phyloP scores from a whole-genome alignment of 768 basidiomycete genomes.

The Hypholoma fasciculare region DNA sequence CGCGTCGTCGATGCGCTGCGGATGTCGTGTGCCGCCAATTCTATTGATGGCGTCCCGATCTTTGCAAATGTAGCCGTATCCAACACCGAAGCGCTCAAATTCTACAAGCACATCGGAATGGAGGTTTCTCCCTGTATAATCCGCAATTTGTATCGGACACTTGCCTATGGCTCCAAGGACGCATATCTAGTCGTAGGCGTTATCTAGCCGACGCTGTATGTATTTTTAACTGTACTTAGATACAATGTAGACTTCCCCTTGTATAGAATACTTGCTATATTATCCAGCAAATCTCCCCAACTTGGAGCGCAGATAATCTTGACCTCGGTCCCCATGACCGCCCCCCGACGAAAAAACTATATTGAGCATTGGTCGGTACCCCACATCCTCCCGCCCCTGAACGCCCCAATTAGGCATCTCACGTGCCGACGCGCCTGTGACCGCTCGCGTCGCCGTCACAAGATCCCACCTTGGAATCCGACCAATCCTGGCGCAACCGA shows the following conservation, averaged over 20 bases:
- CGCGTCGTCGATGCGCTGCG: conserved; percentile 29
- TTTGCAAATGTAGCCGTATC: conserved; percentile 47
- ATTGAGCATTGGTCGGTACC: too few species aligned
- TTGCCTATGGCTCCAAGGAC: conserved; percentile 37
- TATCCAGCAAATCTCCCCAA: neutral
- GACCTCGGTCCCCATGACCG: neutral
- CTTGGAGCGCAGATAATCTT: neutral
- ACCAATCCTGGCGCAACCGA: neutral
- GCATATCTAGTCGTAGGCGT: conserved; percentile 42
- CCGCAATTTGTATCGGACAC: conserved; percentile 37
- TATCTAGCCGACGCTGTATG: conserved; percentile 9
- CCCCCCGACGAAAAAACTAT: too few species aligned
- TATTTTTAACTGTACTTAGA: conserved; percentile 2
- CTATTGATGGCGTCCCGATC: conserved; percentile 27
- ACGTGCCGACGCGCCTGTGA: conserved; percentile 25
- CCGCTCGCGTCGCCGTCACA: conserved; percentile 17
- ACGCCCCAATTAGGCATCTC: conserved; percentile 13
- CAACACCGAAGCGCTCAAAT: conserved; percentile 38
- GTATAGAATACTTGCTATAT: neutral
- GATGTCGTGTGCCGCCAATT: conserved; percentile 22
- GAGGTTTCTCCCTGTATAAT: conserved; percentile 31
- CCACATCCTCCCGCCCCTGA: too few species aligned
- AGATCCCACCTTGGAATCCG: neutral
- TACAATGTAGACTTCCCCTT: neutral
- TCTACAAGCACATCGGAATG: conserved; percentile 47